Evolutionary conservation across 352 stramenopile genomes (phyloP).

Genomic region (Globisporangium sylvaticum): DNA sequence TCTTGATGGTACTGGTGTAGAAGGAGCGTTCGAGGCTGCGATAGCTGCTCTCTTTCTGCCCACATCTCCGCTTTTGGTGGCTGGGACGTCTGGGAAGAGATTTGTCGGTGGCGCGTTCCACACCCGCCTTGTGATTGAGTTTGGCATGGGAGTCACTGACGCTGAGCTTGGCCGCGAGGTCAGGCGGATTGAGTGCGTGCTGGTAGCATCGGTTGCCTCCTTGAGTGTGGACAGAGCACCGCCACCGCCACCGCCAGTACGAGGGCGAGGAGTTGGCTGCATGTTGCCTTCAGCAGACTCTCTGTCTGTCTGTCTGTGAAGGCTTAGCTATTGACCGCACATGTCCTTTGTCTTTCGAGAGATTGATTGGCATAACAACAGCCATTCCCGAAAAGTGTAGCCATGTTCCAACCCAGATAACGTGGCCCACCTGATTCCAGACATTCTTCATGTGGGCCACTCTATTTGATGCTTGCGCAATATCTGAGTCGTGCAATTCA

Average conservation of each 20-base stretch:
- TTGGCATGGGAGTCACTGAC: neutral
- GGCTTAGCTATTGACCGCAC: neutral
- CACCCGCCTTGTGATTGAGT: neutral
- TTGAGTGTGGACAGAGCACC: neutral
- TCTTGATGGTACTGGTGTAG: neutral
- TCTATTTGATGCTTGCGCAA: no score
- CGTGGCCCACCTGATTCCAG: neutral
- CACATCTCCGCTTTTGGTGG: neutral
- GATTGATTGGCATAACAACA: neutral
- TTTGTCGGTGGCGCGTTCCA: slow-evolving; percentile 27
- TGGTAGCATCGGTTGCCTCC: neutral
- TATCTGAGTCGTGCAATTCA: no score
- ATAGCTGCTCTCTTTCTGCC: neutral
- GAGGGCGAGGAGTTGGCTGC: neutral
- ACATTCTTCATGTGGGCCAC: no score
- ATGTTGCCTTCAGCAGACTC: neutral
- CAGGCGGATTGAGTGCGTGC: neutral
- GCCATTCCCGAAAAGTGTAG: neutral
- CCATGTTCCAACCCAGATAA: neutral
- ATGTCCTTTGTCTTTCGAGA: neutral
- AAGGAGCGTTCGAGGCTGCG: slow-evolving; percentile 1
- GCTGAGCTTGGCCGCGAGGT: slow-evolving; percentile 1
- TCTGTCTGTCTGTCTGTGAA: neutral
- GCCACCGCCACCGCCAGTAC: neutral
- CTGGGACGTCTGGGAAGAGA: slow-evolving; percentile 19